phyloP scores from a whole-genome alignment of 164 flowering plant genomes.

The Taxillus chinensis region DNA sequence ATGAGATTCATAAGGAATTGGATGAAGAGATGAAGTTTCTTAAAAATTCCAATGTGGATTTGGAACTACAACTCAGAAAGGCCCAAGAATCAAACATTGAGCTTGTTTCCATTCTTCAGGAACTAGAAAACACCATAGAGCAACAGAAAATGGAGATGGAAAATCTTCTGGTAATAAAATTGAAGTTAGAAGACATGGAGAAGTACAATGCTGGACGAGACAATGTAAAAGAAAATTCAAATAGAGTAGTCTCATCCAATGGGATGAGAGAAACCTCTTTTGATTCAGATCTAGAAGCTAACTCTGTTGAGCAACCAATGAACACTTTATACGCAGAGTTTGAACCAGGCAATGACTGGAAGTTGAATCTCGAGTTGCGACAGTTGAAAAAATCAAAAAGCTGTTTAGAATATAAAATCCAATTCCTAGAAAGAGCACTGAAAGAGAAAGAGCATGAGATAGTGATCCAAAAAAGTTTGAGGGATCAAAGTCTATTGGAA shows the following conservation, averaged over 20 bases:
- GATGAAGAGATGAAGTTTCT: background rate
- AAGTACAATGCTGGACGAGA: background rate
- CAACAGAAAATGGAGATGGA: background rate
- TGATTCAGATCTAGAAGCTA: constrained; percentile 8
- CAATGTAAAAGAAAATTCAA: background rate
- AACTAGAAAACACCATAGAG: background rate
- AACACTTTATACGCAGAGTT: constrained; percentile 5
- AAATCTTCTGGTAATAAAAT: background rate
- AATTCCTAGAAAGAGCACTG: background rate
- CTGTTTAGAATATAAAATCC: background rate
- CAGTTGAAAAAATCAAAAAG: background rate
- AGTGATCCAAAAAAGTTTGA: background rate
- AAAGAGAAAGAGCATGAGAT: background rate
- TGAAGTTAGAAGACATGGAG: background rate
- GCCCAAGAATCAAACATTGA: background rate
- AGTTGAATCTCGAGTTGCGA: background rate
- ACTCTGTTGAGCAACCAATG: constrained; percentile 1
- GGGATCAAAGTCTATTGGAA: background rate
- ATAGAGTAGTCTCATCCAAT: background rate
- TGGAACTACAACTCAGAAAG: background rate
- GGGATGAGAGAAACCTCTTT: background rate
- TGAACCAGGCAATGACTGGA: background rate
- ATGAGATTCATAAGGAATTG: background rate
- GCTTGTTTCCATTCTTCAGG: background rate
- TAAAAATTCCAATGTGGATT: background rate